Conservation (phyloP, 2,329 filamentous ascomycete genomes). For the Cladophialophora yegresii region DNA sequence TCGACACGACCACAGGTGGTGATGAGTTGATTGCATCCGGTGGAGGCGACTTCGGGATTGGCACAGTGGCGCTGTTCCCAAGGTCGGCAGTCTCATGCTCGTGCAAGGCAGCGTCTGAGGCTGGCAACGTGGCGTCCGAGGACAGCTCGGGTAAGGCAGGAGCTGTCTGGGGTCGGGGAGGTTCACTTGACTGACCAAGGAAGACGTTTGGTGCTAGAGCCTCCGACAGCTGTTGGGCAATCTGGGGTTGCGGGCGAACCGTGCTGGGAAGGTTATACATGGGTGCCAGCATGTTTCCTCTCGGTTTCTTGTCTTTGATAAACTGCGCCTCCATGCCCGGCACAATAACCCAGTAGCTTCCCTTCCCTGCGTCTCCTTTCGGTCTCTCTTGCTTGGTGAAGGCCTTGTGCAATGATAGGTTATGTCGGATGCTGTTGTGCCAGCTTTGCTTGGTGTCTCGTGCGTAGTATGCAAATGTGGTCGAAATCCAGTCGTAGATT, state of each 20-base stretch:
- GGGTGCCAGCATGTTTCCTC: constrained; percentile 40
- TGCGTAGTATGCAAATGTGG: constrained; percentile 86
- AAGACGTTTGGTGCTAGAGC: constrained; percentile 33
- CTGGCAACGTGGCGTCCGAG: constrained; percentile 75
- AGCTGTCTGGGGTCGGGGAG: constrained; percentile 37
- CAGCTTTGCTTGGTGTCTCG: constrained; percentile 74
- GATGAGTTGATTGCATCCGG: constrained; percentile 76
- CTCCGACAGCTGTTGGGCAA: constrained; percentile 33
- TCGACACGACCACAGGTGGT: constrained; percentile 70
- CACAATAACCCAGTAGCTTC: constrained; percentile 94
- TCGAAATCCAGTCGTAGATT: constrained; percentile 99
- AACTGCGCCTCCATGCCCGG: constrained; percentile 87
- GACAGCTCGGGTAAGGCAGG: constrained; percentile 58
- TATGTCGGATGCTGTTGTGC: constrained; percentile 99
- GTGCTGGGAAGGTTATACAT: constrained; percentile 47
- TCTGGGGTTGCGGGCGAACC: constrained; percentile 28
- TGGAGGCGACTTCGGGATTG: constrained; percentile 49
- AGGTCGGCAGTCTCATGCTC: constrained; percentile 54
- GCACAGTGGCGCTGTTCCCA: constrained; percentile 39
- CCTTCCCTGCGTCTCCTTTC: constrained; percentile 96
- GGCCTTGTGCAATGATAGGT: constrained; percentile 93
- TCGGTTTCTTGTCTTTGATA: constrained; percentile 73
- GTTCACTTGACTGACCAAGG: constrained; percentile 40
- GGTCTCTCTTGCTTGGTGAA: constrained; percentile 94
- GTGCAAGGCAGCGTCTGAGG: constrained; percentile 65